Conservation (phyloP, 495 filamentous ascomycete species). For the Oidiodendron maius region DNA sequence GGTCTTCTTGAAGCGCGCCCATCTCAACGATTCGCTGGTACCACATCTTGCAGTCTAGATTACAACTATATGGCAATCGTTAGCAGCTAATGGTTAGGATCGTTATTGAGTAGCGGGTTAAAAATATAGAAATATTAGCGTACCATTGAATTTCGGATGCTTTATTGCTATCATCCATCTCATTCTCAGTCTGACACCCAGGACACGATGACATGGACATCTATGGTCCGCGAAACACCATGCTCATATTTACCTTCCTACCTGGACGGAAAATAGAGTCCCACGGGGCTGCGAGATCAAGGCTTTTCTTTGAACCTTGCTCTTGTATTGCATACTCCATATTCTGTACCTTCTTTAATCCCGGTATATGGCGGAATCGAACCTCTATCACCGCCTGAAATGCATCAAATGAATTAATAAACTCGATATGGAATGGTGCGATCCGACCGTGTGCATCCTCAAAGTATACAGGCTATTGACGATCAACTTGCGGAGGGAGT, state of each 20-base stretch:
- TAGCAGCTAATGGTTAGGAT: too few species aligned
- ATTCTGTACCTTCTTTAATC: not conserved
- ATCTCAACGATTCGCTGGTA: too few species aligned
- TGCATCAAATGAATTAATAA: constrained; percentile 9
- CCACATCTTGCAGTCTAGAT: too few species aligned
- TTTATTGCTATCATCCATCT: too few species aligned
- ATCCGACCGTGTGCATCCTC: constrained; percentile 7
- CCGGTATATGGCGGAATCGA: not conserved
- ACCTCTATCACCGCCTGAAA: not conserved
- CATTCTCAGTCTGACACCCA: not conserved
- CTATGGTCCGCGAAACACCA: not conserved
- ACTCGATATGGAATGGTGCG: constrained; percentile 7
- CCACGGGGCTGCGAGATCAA: not conserved
- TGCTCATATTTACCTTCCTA: not conserved
- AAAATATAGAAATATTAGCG: too few species aligned
- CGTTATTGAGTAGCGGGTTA: too few species aligned
- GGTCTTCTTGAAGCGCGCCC: too few species aligned
- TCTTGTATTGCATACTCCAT: constrained; percentile 8
- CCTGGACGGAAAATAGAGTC: constrained; percentile 3
- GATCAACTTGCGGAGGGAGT: not conserved
- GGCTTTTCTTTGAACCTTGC: not conserved
- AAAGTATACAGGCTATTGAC: constrained; percentile 2
- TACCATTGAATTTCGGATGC: too few species aligned
- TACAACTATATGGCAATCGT: too few species aligned
- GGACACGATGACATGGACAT: not conserved